Conservation (phyloP, 1,284 basidiomycete species). For the Omphalotus olearius region DNA sequence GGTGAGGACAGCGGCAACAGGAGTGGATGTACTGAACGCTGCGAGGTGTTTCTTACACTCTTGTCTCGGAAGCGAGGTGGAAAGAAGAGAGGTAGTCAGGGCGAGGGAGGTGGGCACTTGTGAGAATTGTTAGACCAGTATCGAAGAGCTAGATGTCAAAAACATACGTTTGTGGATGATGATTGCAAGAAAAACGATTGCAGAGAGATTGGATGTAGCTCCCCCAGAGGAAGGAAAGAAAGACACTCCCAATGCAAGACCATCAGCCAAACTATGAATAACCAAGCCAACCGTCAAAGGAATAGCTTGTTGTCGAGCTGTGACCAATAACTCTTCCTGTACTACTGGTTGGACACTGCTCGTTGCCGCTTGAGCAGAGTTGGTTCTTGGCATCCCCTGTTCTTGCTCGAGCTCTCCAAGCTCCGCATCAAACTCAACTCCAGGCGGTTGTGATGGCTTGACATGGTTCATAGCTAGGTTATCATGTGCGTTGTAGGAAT, state of each 20-base stretch:
- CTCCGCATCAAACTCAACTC: conserved; percentile 58
- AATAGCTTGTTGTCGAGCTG: conserved; percentile 36
- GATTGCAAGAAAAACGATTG: conserved; percentile 85
- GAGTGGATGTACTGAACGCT: conserved; percentile 80
- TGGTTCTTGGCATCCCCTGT: conserved; percentile 21
- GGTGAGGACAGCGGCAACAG: conserved; percentile 68
- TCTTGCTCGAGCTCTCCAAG: conserved; percentile 45
- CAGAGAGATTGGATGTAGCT: conserved; percentile 45
- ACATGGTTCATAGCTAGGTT: conserved; percentile 22
- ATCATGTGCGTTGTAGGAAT: conserved; percentile 23
- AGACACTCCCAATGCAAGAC: conserved; percentile 84
- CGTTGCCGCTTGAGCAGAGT: conserved; percentile 1
- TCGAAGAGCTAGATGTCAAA: background rate
- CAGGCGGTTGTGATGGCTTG: conserved; percentile 19
- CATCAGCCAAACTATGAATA: conserved; percentile 86
- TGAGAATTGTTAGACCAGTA: conserved; percentile 1
- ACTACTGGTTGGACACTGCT: background rate
- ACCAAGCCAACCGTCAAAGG: conserved; percentile 82
- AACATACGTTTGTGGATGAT: conserved; percentile 80
- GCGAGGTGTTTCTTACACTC: conserved; percentile 73
- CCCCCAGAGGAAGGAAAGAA: conserved; percentile 36
- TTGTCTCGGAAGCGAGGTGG: conserved; percentile 60
- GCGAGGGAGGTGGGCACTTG: conserved; percentile 86
- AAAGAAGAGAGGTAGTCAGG: conserved; percentile 76
- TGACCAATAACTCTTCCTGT: conserved; percentile 9